These are phyloP conservation scores for Cunninghamia lanceolata DNA, from an alignment of 75 land plant species.

Conservation along the genomic window DNA sequence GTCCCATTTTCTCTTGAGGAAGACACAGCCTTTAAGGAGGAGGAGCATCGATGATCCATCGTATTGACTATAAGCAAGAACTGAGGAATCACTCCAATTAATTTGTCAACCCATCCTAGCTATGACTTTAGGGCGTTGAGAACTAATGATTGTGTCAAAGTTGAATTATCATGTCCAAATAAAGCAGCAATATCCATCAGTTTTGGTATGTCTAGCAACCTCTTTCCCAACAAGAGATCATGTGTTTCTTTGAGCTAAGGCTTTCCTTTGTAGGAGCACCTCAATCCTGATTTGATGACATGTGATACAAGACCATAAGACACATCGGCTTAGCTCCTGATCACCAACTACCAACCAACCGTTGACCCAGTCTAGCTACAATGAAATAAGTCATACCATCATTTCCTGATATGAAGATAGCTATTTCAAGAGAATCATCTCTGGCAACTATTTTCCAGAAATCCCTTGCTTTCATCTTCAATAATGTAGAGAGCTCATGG, in stretches of 20 bases:
- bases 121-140: constrained; percentile 63
- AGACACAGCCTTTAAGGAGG: constrained; percentile 60
- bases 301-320: constrained; percentile 83
- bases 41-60: constrained; percentile 82
- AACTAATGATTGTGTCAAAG: constrained; percentile 67
- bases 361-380: constrained; percentile 45
- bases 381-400: constrained; percentile 89
- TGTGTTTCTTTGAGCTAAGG: constrained; percentile 65
- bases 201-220: constrained; percentile 81
- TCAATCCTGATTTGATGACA: constrained; percentile 85
- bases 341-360: constrained; percentile 91
- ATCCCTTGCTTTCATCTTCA: constrained; percentile 49
- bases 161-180: constrained; percentile 85
- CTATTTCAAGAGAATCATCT: constrained; percentile 74
- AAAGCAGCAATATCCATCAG: constrained; percentile 90
- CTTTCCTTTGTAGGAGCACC: constrained; percentile 57
- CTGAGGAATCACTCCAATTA: constrained; percentile 37
- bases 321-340: constrained; percentile 76
- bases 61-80: constrained; percentile 59
- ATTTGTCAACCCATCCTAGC: constrained; percentile 38
- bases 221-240: constrained; percentile 76
- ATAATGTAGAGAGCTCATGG: constrained; percentile 54
- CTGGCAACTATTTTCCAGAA: constrained; percentile 87
- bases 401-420: constrained; percentile 75
- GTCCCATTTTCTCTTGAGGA: constrained; percentile 21